A percentile compares a stretch with the other conserved stretches of the same genome.
Evolutionary conservation across 2,329 filamentous ascomycete genomes (phyloP).

Genomic region (Cladosporium sp.): DNA sequence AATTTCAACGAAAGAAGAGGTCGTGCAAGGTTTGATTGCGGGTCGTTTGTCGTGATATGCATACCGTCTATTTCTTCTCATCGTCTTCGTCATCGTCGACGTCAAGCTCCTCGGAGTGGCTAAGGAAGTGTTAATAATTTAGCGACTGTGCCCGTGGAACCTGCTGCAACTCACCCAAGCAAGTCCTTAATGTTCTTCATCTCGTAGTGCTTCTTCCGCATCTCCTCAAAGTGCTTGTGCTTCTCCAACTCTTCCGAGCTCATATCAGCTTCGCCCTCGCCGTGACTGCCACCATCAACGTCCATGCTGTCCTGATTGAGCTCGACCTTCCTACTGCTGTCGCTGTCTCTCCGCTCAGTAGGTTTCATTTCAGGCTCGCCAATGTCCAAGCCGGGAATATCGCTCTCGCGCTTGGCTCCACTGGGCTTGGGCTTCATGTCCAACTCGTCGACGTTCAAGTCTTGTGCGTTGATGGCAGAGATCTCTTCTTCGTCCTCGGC

Average conservation of each 20-base stretch:
- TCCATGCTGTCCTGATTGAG: conserved; percentile 55
- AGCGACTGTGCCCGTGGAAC: no score
- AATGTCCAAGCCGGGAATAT: conserved; percentile 87
- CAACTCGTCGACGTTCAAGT: conserved; percentile 65
- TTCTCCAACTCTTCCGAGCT: conserved; percentile 76
- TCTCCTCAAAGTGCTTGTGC: conserved; percentile 83
- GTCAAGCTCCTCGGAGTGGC: conserved; percentile 13
- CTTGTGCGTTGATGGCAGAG: conserved; percentile 62
- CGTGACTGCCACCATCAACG: conserved; percentile 48
- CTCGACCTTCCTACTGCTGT: conserved; percentile 71
- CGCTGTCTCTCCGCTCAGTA: conserved; percentile 30
- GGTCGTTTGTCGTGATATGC: background rate
- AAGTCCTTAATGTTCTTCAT: conserved; percentile 92
- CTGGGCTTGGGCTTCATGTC: conserved; percentile 46
- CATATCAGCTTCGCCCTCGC: conserved; percentile 52
- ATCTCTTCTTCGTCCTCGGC: conserved; percentile 79
- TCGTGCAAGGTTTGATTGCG: no score
- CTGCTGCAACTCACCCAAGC: conserved; percentile 58
- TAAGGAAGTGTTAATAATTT: background rate
- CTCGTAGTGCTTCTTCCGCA: conserved; percentile 96
- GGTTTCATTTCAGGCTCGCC: conserved; percentile 74
- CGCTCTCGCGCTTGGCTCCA: conserved; percentile 56
- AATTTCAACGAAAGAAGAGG: background rate
- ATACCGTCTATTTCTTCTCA: background rate
- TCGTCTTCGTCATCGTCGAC: conserved; percentile 9